A percentile compares a stretch with the other conserved stretches of the same genome.
Conservation (phyloP, 352 stramenopile species). For the Pythium aquatile region DNA sequence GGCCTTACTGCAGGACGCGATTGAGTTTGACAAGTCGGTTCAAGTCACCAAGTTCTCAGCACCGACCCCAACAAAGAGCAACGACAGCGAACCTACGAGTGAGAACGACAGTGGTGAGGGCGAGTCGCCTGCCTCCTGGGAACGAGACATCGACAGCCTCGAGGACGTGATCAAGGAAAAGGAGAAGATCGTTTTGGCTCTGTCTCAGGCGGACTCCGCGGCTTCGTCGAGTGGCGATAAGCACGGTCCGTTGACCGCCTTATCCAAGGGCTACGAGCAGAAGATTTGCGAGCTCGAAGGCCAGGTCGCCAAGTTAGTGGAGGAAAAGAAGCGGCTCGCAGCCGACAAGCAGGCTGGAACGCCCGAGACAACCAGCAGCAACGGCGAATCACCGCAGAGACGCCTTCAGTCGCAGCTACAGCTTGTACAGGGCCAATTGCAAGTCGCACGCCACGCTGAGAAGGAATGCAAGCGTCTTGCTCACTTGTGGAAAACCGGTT, state of each 20-base stretch:
- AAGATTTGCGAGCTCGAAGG: slow-evolving; percentile 41
- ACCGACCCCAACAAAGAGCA: slow-evolving; percentile 11
- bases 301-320: slow-evolving; percentile 26
- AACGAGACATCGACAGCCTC: slow-evolving; percentile 31
- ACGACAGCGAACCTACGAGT: not conserved
- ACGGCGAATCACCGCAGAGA: slow-evolving; percentile 3
- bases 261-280: slow-evolving; percentile 39
- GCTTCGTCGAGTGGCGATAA: slow-evolving; percentile 3
- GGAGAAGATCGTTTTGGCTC: slow-evolving; percentile 42
- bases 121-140: slow-evolving; percentile 5
- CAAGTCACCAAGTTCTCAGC: slow-evolving; percentile 20
- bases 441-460: slow-evolving; percentile 36
- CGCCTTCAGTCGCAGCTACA: slow-evolving; percentile 30
- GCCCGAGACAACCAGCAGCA: not conserved
- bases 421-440: slow-evolving; percentile 30
- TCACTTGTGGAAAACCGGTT: slow-evolving; percentile 34
- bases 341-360: slow-evolving; percentile 18
- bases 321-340: slow-evolving; percentile 34
- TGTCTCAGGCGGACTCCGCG: slow-evolving; percentile 9
- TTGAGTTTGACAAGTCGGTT: slow-evolving; percentile 38
- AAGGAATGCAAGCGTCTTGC: slow-evolving; percentile 40
- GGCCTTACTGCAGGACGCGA: slow-evolving; percentile 31
- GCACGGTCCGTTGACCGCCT: slow-evolving; percentile 31
- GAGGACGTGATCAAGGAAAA: slow-evolving; percentile 52
- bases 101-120: not conserved